A percentile compares a stretch with the other conserved stretches of the same genome.
These are phyloP conservation scores for Hortaea sp. DNA, from an alignment of 2,329 filamentous ascomycete species.

Conservation along the genomic window DNA sequence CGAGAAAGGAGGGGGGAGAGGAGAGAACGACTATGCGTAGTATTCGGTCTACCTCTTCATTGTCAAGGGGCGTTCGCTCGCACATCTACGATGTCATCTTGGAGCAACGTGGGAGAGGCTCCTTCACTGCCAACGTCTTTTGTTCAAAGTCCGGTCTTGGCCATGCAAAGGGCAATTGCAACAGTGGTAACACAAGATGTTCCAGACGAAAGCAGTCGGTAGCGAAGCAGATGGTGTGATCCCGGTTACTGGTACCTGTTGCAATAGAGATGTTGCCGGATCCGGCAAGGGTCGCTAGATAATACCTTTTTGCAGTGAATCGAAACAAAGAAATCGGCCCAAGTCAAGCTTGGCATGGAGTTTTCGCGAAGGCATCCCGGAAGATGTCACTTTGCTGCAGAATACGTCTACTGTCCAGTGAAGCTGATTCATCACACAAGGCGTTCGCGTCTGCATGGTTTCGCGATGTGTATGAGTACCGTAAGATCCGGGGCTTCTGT, in stretches of 20 bases:
- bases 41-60: slow-evolving; percentile 8
- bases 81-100: not conserved
- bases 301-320: not conserved
- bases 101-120: not conserved
- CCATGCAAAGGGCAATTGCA: not conserved
- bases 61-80: slow-evolving; percentile 7
- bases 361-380: too few relatives aligned
- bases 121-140: slow-evolving; percentile 6
- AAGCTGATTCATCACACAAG: too few relatives aligned
- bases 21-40: not conserved
- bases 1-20: not conserved
- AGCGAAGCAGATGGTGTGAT: slow-evolving; percentile 15
- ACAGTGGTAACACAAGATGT: slow-evolving; percentile 1
- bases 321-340: too few relatives aligned
- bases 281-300: slow-evolving; percentile 7
- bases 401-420: too few relatives aligned
- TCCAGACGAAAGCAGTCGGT: slow-evolving; percentile 14
- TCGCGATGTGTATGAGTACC: too few relatives aligned
- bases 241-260: slow-evolving; percentile 6
- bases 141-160: slow-evolving; percentile 5
- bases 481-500: too few relatives aligned
- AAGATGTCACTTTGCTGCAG: too few relatives aligned
- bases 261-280: slow-evolving; percentile 14
- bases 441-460: too few relatives aligned
- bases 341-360: too few relatives aligned